Evolutionary conservation across 169 alveolate genomes (phyloP).

Genomic region (Sarcocystis neurona): DNA sequence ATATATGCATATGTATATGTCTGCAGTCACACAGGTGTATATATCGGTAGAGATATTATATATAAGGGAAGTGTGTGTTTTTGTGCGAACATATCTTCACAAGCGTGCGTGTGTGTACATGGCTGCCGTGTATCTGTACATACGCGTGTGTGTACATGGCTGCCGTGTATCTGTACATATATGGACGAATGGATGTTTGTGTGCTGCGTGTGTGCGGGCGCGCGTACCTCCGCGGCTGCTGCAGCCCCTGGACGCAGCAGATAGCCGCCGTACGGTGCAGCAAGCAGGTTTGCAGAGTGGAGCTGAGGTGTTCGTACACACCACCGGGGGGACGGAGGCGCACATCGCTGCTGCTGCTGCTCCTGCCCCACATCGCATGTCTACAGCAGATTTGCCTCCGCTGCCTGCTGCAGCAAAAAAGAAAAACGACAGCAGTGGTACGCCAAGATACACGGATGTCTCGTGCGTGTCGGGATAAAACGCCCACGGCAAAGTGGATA

Average conservation of each 20-base stretch:
- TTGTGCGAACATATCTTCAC: not conserved
- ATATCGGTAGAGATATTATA: not conserved
- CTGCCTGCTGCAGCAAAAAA: not conserved
- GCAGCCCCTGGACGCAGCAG: too few relatives aligned
- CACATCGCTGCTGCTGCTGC: not conserved
- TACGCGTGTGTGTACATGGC: not conserved
- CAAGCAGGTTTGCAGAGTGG: not conserved
- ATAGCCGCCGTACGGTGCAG: not conserved
- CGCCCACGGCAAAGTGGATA: not conserved
- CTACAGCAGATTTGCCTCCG: constrained; percentile 33
- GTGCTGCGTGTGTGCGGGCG: not conserved
- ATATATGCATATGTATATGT: not conserved
- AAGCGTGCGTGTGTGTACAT: not conserved
- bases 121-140: not conserved
- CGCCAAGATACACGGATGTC: not conserved
- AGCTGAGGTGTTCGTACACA: not conserved
- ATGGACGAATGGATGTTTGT: not conserved
- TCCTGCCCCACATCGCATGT: not conserved
- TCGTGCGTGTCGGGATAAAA: not conserved
- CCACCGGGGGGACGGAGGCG: not conserved
- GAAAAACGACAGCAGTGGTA: not conserved
- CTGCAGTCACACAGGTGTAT: not conserved
- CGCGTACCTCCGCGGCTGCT: not conserved
- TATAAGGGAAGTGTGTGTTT: not conserved
- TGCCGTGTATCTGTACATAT: not conserved